Evolutionary conservation across 371 early-diverging fungal genomes (phyloP), one percentile per base, ranked within the genome.

Genomic region (Syncephalis plumigaleata): DNA sequence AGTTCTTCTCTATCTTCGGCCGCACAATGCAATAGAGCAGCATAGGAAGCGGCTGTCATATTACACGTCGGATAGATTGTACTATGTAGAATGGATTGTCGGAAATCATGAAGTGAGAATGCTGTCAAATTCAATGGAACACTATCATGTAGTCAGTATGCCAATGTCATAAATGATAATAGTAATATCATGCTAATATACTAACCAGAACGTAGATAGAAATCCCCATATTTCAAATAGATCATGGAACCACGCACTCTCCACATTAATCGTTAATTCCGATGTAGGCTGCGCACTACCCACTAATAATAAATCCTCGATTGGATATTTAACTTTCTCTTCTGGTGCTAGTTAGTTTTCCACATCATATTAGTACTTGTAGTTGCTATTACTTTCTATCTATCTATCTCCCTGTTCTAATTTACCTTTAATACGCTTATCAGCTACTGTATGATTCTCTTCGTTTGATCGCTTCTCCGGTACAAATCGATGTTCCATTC

Each of bases 261-360:
- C 31, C 7, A 31, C 31, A 11, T 31, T 31, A 17, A 8, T 20
- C 21, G 48, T 39, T 25, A 11, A 18, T 16, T 48, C 36, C 27
- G 24, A 18, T 26, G 36, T 18, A 16, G 42, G n/a, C 11, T 5
- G 22, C 13, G 7, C 15, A 26, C 42, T 42, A 40, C 25, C 27
- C 1, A 42, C 42, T 11, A 48, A 39, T 2, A 17, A 31, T 7
- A 48, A 18, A 48, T 48, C 48, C 42, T 48, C 48, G 9, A 39
- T 42, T 16, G 48, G 48, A 42, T 40, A 48, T 25, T 48, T 48
- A 22, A 42, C 48, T 39, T 18, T 38, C n/a, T 47, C 25, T 44
- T 27, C 24, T 22, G 23, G 25, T 44, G 17, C 8, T 27, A n/a
- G n/a, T n/a, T n/a, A n/a, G n/a, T n/a, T n/a, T n/a, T n/a, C n/a